Conservation (phyloP, 257 asterid species). For the Agastache rugosa region DNA sequence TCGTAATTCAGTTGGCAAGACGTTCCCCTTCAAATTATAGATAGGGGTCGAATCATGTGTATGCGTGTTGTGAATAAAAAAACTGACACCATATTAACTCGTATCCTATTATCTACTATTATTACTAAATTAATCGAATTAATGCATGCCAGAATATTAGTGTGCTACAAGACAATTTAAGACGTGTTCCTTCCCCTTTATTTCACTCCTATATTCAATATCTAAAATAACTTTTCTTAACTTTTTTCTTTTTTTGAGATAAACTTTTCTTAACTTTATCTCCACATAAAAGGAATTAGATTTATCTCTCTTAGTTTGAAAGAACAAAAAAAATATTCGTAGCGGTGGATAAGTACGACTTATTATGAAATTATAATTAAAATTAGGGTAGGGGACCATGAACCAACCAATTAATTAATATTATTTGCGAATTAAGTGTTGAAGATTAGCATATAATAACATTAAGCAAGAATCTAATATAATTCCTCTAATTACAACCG, state of each 20-base stretch:
- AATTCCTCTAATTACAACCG: constrained; percentile 16
- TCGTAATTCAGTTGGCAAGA: too few relatives aligned
- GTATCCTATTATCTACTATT: too few relatives aligned
- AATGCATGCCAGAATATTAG: background rate
- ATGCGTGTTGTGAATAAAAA: too few relatives aligned
- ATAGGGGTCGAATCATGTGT: too few relatives aligned
- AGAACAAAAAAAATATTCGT: background rate
- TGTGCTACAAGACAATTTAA: background rate
- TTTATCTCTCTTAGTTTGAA: background rate
- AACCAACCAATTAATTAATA: constrained; percentile 6
- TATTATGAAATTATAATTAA: constrained; percentile 12
- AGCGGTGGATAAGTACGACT: constrained; percentile 34
- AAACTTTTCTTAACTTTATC: too few relatives aligned
- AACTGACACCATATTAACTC: too few relatives aligned
- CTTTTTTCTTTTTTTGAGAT: too few relatives aligned
- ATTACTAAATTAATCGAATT: background rate
- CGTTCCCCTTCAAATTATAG: too few relatives aligned
- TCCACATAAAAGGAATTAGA: constrained; percentile 19
- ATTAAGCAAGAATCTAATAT: constrained; percentile 3
- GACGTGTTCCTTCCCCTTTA: constrained; percentile 1
- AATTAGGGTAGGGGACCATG: constrained; percentile 34
- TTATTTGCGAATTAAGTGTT: background rate
- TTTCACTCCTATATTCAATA: background rate
- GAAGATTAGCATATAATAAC: background rate
- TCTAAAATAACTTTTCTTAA: background rate